Evolutionary conservation across 306 rosid genomes (phyloP), one percentile per base, ranked within the genome.

Genomic region (Ormosia emarginata): DNA sequence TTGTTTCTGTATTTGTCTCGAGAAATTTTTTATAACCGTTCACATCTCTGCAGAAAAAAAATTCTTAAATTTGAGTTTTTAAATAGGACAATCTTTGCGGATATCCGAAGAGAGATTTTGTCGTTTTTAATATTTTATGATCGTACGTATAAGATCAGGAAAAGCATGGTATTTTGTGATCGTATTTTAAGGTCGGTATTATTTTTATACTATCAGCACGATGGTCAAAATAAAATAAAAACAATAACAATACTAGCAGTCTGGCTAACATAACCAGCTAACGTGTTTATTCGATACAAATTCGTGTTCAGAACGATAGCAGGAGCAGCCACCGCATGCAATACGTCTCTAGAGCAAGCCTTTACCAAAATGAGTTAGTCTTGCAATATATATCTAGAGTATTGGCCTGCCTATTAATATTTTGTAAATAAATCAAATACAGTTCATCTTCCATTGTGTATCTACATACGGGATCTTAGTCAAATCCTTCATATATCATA

Each of bases 341-440:
- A 24, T 4, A 72, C 84, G 82, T 80, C 77, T 49, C 69, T 69
- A 46, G 55, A 36, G n/a, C 10, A 39, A 53, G 71, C 44, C 62
- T 43, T 70, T 8, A 24, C 15, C 55, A 46, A 71, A 47, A 70
- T 12, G 41, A 68, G 44, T 13, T 17, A 17, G 3, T 73, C 66
- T 56, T 73, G 57, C 80, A 40, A 44, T 12, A 29, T 32, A 24
- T 58, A 36, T 37, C 0, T 17, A 36, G 33, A 67, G 50, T n/a
- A 24, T 66, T 41, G 73, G 43, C 73, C 32, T 10, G n/a, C 30
- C 13, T 24, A 17, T 24, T 49, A 63, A 13, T 66, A 12, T 37
- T 78, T 18, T 37, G 43, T 30, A 39, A 46, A 39, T 13, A 47
- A n/a, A 12, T 68, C 67, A 78, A 55, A 40, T 78, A 12, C 40